Conservation (phyloP, 1,284 basidiomycete genomes). For the Fomitopsis schrenkii region DNA sequence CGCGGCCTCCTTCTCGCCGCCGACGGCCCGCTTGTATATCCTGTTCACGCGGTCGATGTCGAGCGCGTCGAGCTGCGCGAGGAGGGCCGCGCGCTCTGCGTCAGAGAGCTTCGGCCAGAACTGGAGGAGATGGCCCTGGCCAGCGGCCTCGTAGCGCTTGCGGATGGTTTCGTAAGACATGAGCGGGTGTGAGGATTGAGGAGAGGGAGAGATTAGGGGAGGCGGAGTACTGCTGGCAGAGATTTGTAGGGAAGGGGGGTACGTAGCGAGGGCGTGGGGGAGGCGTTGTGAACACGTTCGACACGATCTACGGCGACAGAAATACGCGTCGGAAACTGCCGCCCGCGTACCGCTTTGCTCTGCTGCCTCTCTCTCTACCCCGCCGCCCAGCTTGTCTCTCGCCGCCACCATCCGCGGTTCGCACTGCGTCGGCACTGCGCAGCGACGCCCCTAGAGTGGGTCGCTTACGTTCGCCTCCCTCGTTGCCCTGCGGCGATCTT, state of each 20-base stretch:
- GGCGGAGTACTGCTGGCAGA: not conserved
- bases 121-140: conserved; percentile 85
- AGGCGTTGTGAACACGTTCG: conserved; percentile 3
- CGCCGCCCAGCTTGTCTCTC: not conserved
- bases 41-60: conserved; percentile 91
- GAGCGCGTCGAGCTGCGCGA: conserved; percentile 75
- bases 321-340: conserved; percentile 13
- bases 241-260: not conserved
- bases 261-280: conserved; percentile 2
- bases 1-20: conserved; percentile 55
- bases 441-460: not conserved
- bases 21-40: conserved; percentile 78
- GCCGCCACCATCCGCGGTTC: not conserved
- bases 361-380: not conserved
- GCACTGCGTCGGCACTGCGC: not conserved
- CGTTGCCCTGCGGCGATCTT: not conserved
- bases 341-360: conserved; percentile 7
- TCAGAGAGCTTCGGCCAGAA: conserved; percentile 80
- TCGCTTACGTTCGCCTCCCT: not conserved
- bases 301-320: conserved; percentile 2
- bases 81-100: conserved; percentile 61
- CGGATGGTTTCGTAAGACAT: conserved; percentile 37
- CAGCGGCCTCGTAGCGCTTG: conserved; percentile 70
- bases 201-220: not conserved
- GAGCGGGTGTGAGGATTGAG: conserved; percentile 1